Conservation (phyloP, 2,329 filamentous ascomycete genomes). For the Rutstroemia sp. region DNA sequence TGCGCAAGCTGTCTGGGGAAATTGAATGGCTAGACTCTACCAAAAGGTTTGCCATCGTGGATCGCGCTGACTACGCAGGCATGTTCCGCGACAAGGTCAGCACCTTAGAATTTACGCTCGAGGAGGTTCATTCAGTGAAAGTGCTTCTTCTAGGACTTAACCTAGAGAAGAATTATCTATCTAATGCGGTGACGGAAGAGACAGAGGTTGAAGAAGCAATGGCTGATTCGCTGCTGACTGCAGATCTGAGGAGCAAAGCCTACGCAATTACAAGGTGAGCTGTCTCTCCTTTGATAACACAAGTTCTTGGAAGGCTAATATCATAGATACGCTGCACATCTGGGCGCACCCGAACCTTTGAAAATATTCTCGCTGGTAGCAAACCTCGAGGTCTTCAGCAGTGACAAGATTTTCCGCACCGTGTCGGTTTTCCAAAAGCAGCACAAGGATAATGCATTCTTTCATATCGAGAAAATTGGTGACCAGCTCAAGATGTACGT, state of each 20-base stretch:
- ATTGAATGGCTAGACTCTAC: background rate
- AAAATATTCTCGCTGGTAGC: background rate
- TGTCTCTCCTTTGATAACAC: background rate
- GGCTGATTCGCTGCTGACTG: background rate
- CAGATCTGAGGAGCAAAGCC: background rate
- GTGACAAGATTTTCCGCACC: background rate
- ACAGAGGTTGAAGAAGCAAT: background rate
- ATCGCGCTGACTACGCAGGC: background rate
- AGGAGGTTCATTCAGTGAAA: background rate
- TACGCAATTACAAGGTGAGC: background rate
- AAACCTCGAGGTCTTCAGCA: background rate
- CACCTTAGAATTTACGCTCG: background rate
- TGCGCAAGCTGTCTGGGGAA: background rate
- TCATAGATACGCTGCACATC: background rate
- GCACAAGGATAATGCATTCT: background rate
- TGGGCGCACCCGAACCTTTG: background rate
- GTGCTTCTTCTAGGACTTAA: background rate
- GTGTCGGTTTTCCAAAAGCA: constrained; percentile 16
- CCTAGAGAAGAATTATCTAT: background rate
- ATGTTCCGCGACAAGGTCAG: background rate
- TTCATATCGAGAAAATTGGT: background rate
- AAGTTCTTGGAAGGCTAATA: background rate
- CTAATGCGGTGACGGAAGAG: background rate
- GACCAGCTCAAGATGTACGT: background rate
- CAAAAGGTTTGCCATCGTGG: constrained; percentile 1